Base-by-base conservation (phyloP, 345 rosid genomes). In the Citropsis articulata region DNA sequence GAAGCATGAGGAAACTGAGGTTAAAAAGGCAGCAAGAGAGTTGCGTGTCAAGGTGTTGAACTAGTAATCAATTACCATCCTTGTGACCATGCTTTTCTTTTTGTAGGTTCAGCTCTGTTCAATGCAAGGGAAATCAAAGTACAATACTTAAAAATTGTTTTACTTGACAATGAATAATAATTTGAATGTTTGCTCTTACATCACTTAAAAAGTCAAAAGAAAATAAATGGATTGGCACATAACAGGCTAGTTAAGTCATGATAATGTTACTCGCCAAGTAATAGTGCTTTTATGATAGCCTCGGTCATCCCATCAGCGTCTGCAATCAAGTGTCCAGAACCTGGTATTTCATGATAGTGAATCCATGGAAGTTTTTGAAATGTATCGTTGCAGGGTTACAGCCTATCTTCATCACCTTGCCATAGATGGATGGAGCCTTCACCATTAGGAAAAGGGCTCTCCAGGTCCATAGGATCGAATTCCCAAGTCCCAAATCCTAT, bases 401-500 rank as follows among this genome's bases (percentile, higher is more conserved):
- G 75, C 78, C 67, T 76, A 81, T 94, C 98, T 5, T 90, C 96
- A 55, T 87, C 89, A 1, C 98, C 98, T n/a, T 88, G 82, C 97
- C 98, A 94, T 6, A 92, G n/a, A 55, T 92, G 87, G 53, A 91
- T 91, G 4, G 86, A 83, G 27, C 84, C 91, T 74, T 84, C 92
- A 3, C 83, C 88, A 75, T 81, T 69, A 0, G 87, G 89, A 69
- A 92, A 89, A 55, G 91, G 97, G 83, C 85, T 83, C 73, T 87
- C 61, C 2, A 92, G 84, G 24, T 86, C 92, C 83, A 88, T 82
- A 0, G 97, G 97, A 77, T 86, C 89, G 18, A 91, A 92, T 67
- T 91, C 98, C 98, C 97, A 94, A 30, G 69, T 84, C 69, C 96
- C 94, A 71, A 91, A 94, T 57, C 86, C 90, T 2, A 91, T 71